These are phyloP conservation scores for Aciculoconidium aculeatum DNA, from an alignment of 805 yeast genomes.

Conservation along the genomic window DNA sequence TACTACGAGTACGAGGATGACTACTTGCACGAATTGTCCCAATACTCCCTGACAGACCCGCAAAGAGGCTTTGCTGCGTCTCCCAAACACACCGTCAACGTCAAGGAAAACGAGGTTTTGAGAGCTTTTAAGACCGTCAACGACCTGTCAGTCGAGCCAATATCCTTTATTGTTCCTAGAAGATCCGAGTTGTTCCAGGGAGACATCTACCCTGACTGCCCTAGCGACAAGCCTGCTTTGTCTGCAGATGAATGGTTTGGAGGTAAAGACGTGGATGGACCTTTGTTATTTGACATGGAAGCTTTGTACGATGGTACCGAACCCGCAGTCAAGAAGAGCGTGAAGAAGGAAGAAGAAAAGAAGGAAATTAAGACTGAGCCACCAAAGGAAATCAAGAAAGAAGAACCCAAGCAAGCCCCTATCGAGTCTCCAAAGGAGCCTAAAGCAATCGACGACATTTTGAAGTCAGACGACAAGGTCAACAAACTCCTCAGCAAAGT, in stretches of 20 bases:
- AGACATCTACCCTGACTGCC: constrained; percentile 90
- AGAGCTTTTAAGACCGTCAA: constrained; percentile 82
- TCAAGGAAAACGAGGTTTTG: constrained; percentile 79
- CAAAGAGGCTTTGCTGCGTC: constrained; percentile 94
- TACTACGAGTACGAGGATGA: constrained; percentile 88
- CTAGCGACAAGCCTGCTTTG: constrained; percentile 73
- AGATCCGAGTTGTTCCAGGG: constrained; percentile 88
- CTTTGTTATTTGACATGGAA: constrained; percentile 70
- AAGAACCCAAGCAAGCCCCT: no score
- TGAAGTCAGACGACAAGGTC: constrained; percentile 32
- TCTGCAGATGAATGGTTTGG: constrained; percentile 71
- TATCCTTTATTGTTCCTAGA: constrained; percentile 91
- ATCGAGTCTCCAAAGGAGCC: constrained; percentile 10
- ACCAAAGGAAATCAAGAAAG: constrained; percentile 8
- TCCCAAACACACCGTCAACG: constrained; percentile 76
- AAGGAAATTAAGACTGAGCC: constrained; percentile 5
- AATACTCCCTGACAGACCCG: constrained; percentile 82
- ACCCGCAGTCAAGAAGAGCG: constrained; percentile 39
- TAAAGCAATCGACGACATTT: constrained; percentile 31
- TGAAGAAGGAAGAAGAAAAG: constrained; percentile 12
- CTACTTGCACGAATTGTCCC: constrained; percentile 77
- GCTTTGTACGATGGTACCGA: constrained; percentile 72
- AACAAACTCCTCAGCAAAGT: constrained; percentile 32
- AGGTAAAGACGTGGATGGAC: constrained; percentile 81
- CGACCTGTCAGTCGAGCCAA: constrained; percentile 81